phyloP scores from a whole-genome alignment of 768 basidiomycete species.

The Mycena leptocephala region DNA sequence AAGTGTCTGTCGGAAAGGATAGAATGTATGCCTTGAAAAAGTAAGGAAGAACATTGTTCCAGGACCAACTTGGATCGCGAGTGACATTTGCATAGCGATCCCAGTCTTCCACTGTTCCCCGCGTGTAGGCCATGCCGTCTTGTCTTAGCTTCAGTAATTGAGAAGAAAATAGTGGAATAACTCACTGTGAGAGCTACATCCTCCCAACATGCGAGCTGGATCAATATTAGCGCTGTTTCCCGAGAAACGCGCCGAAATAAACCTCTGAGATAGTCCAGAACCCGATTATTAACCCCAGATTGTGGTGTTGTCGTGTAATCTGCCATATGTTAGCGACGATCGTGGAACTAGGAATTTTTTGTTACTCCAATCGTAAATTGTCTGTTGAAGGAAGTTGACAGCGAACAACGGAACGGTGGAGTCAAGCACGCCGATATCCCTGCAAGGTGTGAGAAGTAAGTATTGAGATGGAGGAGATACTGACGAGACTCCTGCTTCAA shows the following conservation, averaged over 20 bases:
- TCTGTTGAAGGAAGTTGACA: background rate
- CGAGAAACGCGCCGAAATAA: background rate
- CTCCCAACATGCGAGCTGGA: background rate
- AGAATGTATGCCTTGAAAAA: conserved; percentile 9
- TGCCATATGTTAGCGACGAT: background rate
- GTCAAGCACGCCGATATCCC: conserved; percentile 5
- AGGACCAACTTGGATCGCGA: background rate
- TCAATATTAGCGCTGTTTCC: background rate
- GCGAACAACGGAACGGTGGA: conserved; percentile 4
- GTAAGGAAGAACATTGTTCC: conserved; percentile 5
- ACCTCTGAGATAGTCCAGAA: conserved; percentile 7
- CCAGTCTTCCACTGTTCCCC: background rate
- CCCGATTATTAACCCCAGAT: background rate
- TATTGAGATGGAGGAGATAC: background rate
- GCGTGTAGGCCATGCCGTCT: conserved; percentile 3
- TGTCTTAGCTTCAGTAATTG: background rate
- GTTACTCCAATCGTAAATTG: conserved; percentile 8
- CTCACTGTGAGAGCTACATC: conserved; percentile 14
- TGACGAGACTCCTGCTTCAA: conserved; percentile 1
- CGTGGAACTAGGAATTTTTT: background rate
- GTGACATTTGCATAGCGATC: background rate
- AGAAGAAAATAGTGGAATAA: background rate
- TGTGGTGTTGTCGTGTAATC: conserved; percentile 8
- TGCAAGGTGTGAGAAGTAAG: background rate
- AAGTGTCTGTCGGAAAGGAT: background rate